Base-by-base conservation (phyloP, 2,329 filamentous ascomycete species). In the Herpotrichia juniperi region DNA sequence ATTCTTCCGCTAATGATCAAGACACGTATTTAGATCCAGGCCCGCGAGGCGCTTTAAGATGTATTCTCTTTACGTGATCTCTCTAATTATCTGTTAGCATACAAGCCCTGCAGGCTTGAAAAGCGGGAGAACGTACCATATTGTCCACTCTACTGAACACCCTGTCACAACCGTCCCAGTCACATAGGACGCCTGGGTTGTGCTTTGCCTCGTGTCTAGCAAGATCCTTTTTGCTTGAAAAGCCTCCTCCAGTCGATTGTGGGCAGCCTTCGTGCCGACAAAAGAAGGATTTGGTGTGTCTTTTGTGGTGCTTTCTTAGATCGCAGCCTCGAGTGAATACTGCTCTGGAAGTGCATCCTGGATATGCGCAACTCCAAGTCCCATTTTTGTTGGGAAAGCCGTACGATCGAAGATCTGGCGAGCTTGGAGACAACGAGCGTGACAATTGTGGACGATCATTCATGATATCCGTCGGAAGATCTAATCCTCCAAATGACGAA, bases 141-240 rank as follows among this genome's bases (percentile, higher is more conserved):
- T 86, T 86, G 63, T 86, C 84, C 21, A 85, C 80, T 26, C 84
- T 76, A 66, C 81, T 84, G 64, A 87, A 86, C 2, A 86, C 74
- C 42, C 83, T 72, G 48, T 78, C 78, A 66, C 84, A 87, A 6
- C 79, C 81, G 25, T 79, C 76, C 79, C 80, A 84, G 57, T 84
- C 81, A 59, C 84, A 87, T 31, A 78, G 62, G 46, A 87, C 80
- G n/a, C 78, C 79, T 2, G 84, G 83, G 56, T 85, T 84, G 66
- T 87, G 84, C 64, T 84, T 86, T 37, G 83, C 83, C 66, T 86
- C 84, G 56, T 87, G 84, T 32, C 84, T 73, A 22, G 81, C 80
- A 17, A 83, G 79, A 56, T 87, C 84, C 61, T 87, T 87, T 64
- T 85, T 85, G 62, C 81, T 84, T 6, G 82, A 85, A 64, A 86